Base-by-base conservation (phyloP, 2,329 filamentous ascomycete genomes). In the Colletotrichum limetticola region DNA sequence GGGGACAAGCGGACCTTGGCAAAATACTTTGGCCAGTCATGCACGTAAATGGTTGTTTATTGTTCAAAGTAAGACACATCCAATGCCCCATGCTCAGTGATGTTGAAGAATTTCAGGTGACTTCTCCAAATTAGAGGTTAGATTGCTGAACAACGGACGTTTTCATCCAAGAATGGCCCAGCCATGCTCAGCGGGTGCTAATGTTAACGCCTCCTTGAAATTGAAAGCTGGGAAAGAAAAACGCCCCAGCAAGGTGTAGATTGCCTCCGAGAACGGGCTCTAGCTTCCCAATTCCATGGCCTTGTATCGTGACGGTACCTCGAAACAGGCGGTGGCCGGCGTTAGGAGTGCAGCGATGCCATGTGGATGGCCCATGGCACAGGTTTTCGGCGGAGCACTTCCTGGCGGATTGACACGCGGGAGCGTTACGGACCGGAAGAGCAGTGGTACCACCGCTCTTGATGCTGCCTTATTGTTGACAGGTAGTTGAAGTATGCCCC, bases 101-200 rank as follows among this genome's bases (percentile, higher is more conserved):
- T 42, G 1, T 19, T 9, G 22, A 32, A 8, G 5, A 11, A n/a
- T 5, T 11, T 12, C n/a, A 28, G n/a, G 69, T 14, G 19, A 22
- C 2, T 42, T 2, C 7, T 26, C 14, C 37, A n/a, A n/a, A n/a
- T 24, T 22, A 28, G 22, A 12, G 46, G 4, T 35, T 19, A 57
- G 8, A 12, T 5, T 19, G 28, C 32, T 42, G 11, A 6, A 37
- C 19, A 11, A 35, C 4, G 3, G 11, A 60, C 60, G 66, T 53
- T 64, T 59, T 11, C 59, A 4, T 60, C 59, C 46, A 22, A 11
- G 59, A 60, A 65, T 30, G 59, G 32, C 16, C 70, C 59, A 63
- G 66, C 66, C 70, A 60, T 70, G 12, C 66, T 32, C 28, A 37
- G 30, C 42, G 1, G 14, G 11, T 6, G 1, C 42, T 5, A 30